Base-by-base conservation (phyloP, 1,284 basidiomycete species). In the Puccinia novopanici region DNA sequence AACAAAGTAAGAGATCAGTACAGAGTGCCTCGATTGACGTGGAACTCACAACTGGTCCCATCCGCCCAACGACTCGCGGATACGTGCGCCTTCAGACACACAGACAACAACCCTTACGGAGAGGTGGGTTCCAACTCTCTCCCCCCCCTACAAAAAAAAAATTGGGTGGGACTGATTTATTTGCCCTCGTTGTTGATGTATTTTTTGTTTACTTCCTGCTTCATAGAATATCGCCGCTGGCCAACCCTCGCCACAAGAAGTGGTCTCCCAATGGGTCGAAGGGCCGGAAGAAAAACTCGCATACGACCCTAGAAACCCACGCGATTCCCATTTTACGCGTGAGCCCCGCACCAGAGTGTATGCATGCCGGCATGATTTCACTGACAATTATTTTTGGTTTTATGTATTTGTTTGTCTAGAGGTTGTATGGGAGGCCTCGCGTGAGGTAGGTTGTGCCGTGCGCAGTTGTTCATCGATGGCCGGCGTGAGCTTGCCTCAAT, bases 211-310 rank as follows among this genome's bases (percentile, higher is more conserved):
- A n/a, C n/a, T n/a, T n/a, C n/a, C n/a, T 68, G 10, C 6, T 42
- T 40, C 30, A 5, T 68, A 81, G 79, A 81, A 81, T 42, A 74
- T 81, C 34, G 79, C 79, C 1, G 79, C 79, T 42, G 79, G 79
- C 55, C 79, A 81, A 68, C 40, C 48, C n/a, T 50, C 57, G 45
- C 55, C 63, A 15, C 34, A 68, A 68, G 71, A 74, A 13, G 61
- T 67, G 1, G 72, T 75, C 15, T 42, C 27, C 24, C 59, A 63
- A 22, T 81, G 79, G 79, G 72, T 81, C 3, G 54, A 67, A 17
- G 79, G 79, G 27, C 61, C 71, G 19, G 15, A 74, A 50, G 79
- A 81, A 55, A 81, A 68, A 75, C 42, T 45, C 0, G 45, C 40
- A 34, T 81, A 67, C 27, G 61, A 81, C 61, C 79, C 79, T 17